Evolutionary conservation across 2,329 filamentous ascomycete species (phyloP).

Genomic region (Colletotrichum sp.): DNA sequence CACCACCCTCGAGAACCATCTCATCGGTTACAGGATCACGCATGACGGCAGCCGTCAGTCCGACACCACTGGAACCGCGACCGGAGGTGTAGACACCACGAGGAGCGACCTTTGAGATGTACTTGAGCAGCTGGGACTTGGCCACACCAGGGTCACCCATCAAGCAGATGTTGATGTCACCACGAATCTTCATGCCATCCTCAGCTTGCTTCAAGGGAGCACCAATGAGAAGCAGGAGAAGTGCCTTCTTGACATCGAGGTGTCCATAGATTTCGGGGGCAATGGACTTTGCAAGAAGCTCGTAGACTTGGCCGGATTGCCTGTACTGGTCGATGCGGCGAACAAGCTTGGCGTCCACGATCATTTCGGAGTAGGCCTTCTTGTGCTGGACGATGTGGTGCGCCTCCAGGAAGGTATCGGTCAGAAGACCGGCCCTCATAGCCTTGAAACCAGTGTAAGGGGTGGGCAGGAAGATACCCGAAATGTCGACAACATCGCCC

Average conservation of each 20-base stretch:
- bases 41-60: slow-evolving; percentile 84
- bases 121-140: slow-evolving; percentile 97
- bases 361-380: slow-evolving; percentile 94
- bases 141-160: slow-evolving; percentile 99
- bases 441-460: slow-evolving; percentile 99
- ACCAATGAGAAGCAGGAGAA: slow-evolving; percentile 93
- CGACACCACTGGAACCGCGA: slow-evolving; percentile 80
- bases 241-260: slow-evolving; percentile 95
- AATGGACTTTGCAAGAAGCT: slow-evolving; percentile 93
- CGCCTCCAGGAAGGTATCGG: slow-evolving; percentile 95
- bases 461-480: slow-evolving; percentile 94
- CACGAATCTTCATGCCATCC: slow-evolving; percentile 98
- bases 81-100: slow-evolving; percentile 87
- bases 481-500: slow-evolving; percentile 91
- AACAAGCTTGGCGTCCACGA: slow-evolving; percentile 79
- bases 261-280: slow-evolving; percentile 98
- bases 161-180: slow-evolving; percentile 97
- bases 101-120: slow-evolving; percentile 97
- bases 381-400: slow-evolving; percentile 96
- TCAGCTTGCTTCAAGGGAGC: slow-evolving; percentile 97
- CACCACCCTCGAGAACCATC: slow-evolving; percentile 83
- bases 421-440: slow-evolving; percentile 93
- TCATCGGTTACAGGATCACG: slow-evolving; percentile 83
- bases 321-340: slow-evolving; percentile 86
- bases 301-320: slow-evolving; percentile 89